Conservation (phyloP, 192 early-diverging fungal genomes). For the Podochytrium sp. region DNA sequence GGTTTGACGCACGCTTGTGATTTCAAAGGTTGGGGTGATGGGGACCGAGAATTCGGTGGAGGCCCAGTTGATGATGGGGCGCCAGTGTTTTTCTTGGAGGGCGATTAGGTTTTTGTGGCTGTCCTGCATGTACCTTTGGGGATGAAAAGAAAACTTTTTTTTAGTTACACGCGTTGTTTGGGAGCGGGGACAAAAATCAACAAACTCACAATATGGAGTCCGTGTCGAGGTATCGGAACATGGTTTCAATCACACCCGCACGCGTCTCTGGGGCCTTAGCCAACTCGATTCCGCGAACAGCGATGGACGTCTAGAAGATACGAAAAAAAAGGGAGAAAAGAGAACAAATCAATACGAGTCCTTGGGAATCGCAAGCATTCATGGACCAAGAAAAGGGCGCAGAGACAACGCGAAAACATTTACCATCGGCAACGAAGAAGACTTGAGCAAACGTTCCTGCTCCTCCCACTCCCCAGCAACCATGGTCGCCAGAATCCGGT, state of each 20-base stretch:
- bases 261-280: constrained; percentile 64
- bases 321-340: background rate
- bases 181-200: too few species aligned
- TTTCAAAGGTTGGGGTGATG: constrained; percentile 72
- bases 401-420: too few species aligned
- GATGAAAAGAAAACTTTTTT: too few species aligned
- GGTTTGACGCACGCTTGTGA: constrained; percentile 72
- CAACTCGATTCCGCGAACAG: constrained; percentile 81
- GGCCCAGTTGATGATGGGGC: constrained; percentile 81
- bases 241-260: constrained; percentile 69
- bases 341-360: background rate
- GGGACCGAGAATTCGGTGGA: constrained; percentile 64
- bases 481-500: constrained; percentile 74
- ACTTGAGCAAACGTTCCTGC: constrained; percentile 76
- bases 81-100: constrained; percentile 80
- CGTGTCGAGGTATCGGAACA: constrained; percentile 84
- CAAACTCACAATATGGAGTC: constrained; percentile 77
- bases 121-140: constrained; percentile 73
- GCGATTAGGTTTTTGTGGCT: constrained; percentile 78
- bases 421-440: constrained; percentile 88
- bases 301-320: constrained; percentile 76
- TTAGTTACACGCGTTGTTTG: too few species aligned
- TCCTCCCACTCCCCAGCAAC: constrained; percentile 94
- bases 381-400: constrained; percentile 9
- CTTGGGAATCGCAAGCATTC: background rate